Evolutionary conservation across 441 rosid species (phyloP), one percentile per base, ranked within the genome.

Genomic region (Daphne laureola): DNA sequence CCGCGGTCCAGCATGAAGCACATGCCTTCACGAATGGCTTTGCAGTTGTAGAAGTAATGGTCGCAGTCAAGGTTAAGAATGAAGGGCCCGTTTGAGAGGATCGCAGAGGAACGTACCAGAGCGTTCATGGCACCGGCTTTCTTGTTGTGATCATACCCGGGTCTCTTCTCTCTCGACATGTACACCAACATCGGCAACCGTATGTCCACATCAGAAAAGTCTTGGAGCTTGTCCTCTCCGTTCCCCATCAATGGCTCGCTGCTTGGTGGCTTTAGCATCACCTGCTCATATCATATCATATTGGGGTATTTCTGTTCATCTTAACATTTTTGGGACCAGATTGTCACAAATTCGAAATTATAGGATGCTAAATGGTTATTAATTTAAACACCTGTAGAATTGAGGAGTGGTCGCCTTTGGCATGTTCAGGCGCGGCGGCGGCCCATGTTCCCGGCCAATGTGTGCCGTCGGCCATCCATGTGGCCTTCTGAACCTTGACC

Each of bases 101-200:
- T 59, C 3, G 96, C 92, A 0, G 97, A 90, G 14, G 86, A 81
- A 62, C 97, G 69, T 0, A 90, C 97, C 57, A 90, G 63, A 14
- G 84, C 86, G 35, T 90, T 87, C 97, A 90, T 90, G 17, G 95
- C 97, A 21, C 95, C 97, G 0, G 95, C 97, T 69, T 90, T 90
- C 78, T 90, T 90, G 71, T 90, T 90, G 55, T 90, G 97, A 12
- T 90, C 97, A 46, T 86, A 90, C 4, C 95, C 96, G 0, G 96
- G 90, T 0, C 96, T 75, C 62, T 87, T 90, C 71, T 90, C 96
- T 4, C 96, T 78, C 0, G 96, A 86, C 4, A 87, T 65, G 17
- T 87, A 90, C 0, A 80, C 94, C n/a, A 70, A 64, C 53, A 66
- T 23, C 0, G 74, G 74, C 44, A 67, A 63, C 31, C 67, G 64